phyloP scores from a whole-genome alignment of 257 asterid genomes.

The Solanum neorickii region DNA sequence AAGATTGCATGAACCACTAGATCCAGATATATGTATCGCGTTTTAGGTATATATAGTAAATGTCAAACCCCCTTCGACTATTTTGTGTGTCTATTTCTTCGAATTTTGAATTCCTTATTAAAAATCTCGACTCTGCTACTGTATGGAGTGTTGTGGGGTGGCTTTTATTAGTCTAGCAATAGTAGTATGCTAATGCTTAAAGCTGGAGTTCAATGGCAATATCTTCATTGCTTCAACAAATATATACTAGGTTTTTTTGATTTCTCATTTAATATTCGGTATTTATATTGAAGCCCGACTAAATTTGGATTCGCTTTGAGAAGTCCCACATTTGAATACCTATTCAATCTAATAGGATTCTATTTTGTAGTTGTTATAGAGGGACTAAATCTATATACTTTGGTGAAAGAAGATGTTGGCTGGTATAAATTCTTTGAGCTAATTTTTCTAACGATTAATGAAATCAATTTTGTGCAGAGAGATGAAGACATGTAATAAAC shows the following conservation, averaged over 20 bases:
- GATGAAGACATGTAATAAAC: too few species aligned
- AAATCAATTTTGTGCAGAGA: neutral
- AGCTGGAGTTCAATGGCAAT: neutral
- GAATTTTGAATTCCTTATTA: too few species aligned
- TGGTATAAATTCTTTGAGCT: neutral
- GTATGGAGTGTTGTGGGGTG: fast-evolving
- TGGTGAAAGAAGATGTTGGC: neutral
- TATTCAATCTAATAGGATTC: neutral
- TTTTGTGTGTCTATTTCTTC: neutral
- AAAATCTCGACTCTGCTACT: fast-evolving
- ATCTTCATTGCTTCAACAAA: neutral
- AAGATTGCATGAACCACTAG: neutral
- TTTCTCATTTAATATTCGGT: fast-evolving
- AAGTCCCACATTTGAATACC: neutral
- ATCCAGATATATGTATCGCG: too few species aligned
- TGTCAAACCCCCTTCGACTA: fast-evolving
- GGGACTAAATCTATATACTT: neutral
- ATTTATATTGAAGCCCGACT: fast-evolving
- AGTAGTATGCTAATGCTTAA: neutral
- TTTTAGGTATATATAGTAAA: neutral
- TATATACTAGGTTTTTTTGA: too few species aligned
- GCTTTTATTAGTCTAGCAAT: neutral
- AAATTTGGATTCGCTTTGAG: too few species aligned
- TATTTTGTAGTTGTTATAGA: neutral
- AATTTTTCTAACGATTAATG: neutral